phyloP scores from a whole-genome alignment of 1,139 yeast species.

The Candida neerlandica region DNA sequence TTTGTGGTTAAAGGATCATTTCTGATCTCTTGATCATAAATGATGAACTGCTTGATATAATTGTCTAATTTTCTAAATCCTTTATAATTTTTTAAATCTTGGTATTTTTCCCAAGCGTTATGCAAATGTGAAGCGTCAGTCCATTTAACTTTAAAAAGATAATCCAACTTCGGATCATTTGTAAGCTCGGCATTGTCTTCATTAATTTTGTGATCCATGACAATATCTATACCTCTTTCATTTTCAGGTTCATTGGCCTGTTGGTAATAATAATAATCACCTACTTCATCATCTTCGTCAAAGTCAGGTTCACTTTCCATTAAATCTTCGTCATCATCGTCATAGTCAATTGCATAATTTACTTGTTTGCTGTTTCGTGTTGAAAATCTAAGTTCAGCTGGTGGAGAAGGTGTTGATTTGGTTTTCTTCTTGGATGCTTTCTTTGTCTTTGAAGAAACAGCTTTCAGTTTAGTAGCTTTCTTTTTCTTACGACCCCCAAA shows the following conservation, averaged over 20 bases:
- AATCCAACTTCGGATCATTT: constrained; percentile 61
- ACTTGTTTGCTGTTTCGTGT: constrained; percentile 71
- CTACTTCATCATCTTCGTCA: constrained; percentile 32
- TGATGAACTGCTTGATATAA: constrained; percentile 77
- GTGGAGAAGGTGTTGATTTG: constrained; percentile 11
- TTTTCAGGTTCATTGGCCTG: constrained; percentile 40
- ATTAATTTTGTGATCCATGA: constrained; percentile 53
- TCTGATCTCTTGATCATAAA: constrained; percentile 74
- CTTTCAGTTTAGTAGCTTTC: constrained; percentile 23
- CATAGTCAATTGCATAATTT: constrained; percentile 75
- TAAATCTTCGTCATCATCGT: constrained; percentile 60
- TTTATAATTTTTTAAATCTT: constrained; percentile 54
- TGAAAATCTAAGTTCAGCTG: constrained; percentile 68
- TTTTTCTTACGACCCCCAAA: constrained; percentile 25
- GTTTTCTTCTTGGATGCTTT: constrained; percentile 18
- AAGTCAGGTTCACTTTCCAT: constrained; percentile 57
- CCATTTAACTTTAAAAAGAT: constrained; percentile 82
- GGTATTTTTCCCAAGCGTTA: constrained; percentile 89
- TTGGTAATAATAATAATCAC: constrained; percentile 44
- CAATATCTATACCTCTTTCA: constrained; percentile 50
- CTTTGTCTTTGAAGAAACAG: constrained; percentile 19
- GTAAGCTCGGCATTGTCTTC: constrained; percentile 41
- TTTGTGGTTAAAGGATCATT: constrained; percentile 78
- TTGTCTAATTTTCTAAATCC: constrained; percentile 90
- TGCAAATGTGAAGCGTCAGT: constrained; percentile 85